Base-by-base conservation (phyloP, 257 asterid species). In the Eustoma russellianum region DNA sequence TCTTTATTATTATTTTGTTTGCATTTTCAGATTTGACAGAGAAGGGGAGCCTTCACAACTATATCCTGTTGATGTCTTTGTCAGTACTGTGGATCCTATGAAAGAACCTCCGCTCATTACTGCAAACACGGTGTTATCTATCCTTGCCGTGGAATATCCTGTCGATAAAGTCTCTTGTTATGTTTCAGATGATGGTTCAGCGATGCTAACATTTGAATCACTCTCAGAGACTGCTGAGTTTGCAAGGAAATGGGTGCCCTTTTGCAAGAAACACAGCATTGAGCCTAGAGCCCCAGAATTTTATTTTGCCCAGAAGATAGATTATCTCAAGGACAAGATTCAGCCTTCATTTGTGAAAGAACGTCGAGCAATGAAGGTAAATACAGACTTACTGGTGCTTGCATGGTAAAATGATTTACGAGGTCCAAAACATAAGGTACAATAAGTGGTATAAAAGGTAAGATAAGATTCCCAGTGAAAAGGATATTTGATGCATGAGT, bases 221-320 rank as follows among this genome's bases (percentile, higher is more conserved):
- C 83, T 89, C 34, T 81, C 97, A 0, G 95, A 85, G 82, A 83
- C 97, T 11, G 79, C 94, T 2, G 95, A 86, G 74, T 85, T 85
- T 61, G 92, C 95, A 34, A 74, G 85, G 66, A 85, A 79, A 52
- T 89, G 97, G 97, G 94, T 89, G 43, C 97, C 97, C 3, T 89
- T 89, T 65, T 85, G 95, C 77, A 85, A 86, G 86, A 89, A 75
- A 58, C 82, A 75, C 55, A 70, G 51, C 44, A 77, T 85, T 11
- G 97, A 89, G 78, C 97, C 97, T 46, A 84, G 94, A 18, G 95
- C 94, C 44, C 97, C 97, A 0, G 97, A 89, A 59, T 83, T 85
- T 79, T 89, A 89, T 66, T 89, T 89, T 61, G 88, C 88, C 56
- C 83, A 67, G 67, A 89, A 81, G 67, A 79, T 86, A 17, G 95